Percentiles rank a stretch among this genome's conserved stretches.
Conservation (phyloP, 2,329 filamentous ascomycete genomes). For the Niveomyces coronatus region DNA sequence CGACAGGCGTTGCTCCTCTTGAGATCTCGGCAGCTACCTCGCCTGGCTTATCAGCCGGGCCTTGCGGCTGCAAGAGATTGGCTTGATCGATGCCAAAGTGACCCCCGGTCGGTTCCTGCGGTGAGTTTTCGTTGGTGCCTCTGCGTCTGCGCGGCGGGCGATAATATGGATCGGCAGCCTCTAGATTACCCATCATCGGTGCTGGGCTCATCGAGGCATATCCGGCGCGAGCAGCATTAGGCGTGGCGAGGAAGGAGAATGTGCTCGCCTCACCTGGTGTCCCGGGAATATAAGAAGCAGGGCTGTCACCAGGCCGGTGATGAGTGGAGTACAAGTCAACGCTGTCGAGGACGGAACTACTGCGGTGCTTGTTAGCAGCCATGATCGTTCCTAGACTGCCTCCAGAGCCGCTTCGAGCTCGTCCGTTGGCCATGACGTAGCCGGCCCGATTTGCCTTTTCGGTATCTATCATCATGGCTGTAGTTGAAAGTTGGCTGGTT, state of each 20-base stretch:
- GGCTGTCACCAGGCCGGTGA: constrained; percentile 43
- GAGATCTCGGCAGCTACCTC: constrained; percentile 33
- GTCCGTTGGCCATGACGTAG: constrained; percentile 41
- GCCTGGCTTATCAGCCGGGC: constrained; percentile 24
- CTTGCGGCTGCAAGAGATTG: constrained; percentile 26
- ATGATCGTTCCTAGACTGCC: constrained; percentile 45
- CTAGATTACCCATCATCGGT: constrained; percentile 35
- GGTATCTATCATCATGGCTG: constrained; percentile 73
- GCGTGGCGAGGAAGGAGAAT: constrained; percentile 59
- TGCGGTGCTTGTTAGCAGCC: constrained; percentile 34
- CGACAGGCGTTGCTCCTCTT: constrained; percentile 34
- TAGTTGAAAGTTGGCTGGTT: constrained; percentile 72
- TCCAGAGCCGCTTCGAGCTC: constrained; percentile 50
- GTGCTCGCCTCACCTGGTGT: constrained; percentile 61
- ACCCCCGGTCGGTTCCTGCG: constrained; percentile 18
- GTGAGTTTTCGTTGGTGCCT: constrained; percentile 37
- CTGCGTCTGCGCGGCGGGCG: constrained; percentile 67
- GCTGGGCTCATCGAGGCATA: constrained; percentile 31
- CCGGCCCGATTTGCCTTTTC: constrained; percentile 56
- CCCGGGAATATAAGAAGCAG: constrained; percentile 59
- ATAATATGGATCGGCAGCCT: constrained; percentile 71
- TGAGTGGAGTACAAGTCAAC: constrained; percentile 35
- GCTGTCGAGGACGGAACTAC: constrained; percentile 45
- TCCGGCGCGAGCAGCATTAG: constrained; percentile 33
- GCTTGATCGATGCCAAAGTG: constrained; percentile 23